Evolutionary conservation across 2,329 filamentous ascomycete genomes (phyloP).

Genomic region (Neofusicoccum kwambonambiense): DNA sequence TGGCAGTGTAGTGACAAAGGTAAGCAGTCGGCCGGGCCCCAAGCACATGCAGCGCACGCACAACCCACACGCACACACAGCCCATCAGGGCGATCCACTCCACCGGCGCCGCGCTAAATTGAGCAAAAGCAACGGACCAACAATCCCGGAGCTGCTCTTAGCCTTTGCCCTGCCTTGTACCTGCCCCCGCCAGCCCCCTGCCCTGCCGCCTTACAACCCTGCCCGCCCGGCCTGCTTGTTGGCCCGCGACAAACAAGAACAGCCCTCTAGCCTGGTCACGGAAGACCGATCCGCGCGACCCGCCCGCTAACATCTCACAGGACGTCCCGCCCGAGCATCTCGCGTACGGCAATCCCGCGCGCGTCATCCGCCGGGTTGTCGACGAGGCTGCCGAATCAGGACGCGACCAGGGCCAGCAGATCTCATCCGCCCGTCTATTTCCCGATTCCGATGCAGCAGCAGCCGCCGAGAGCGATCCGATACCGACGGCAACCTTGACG

Average conservation of each 20-base stretch:
- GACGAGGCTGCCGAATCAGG: not conserved
- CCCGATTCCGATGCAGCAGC: slow-evolving; percentile 8
- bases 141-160: not conserved
- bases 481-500: not conserved
- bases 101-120: not conserved
- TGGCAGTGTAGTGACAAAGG: slow-evolving; percentile 78
- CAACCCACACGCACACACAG: slow-evolving; percentile 3
- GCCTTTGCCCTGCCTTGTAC: not conserved
- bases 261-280: slow-evolving; percentile 8
- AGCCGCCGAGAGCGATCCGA: slow-evolving; percentile 1
- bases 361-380: slow-evolving; percentile 6
- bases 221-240: not conserved
- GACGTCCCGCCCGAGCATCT: slow-evolving; percentile 14
- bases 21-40: not conserved
- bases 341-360: slow-evolving; percentile 16
- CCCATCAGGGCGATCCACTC: not conserved
- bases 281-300: slow-evolving; percentile 5
- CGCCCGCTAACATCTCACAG: slow-evolving; percentile 16
- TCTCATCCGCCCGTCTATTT: slow-evolving; percentile 9
- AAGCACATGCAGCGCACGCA: not conserved
- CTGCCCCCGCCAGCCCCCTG: not conserved
- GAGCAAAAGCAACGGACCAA: not conserved
- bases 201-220: not conserved
- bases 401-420: not conserved
- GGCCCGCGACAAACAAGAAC: not conserved